These are phyloP conservation scores for Otatea glauca DNA, from an alignment of 176 grass and related monocot genomes.

Conservation along the genomic window DNA sequence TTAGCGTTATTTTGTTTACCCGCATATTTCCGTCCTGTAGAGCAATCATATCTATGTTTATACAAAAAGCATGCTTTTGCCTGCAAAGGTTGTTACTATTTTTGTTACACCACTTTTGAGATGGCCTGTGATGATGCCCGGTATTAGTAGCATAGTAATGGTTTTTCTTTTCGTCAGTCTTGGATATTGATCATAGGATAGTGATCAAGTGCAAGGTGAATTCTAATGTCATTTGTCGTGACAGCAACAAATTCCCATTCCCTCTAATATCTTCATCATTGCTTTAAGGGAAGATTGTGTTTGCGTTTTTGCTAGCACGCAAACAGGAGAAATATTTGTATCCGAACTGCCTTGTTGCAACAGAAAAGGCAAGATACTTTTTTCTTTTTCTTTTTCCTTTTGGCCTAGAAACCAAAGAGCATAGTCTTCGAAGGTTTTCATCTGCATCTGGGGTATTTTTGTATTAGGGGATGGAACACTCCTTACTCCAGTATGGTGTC, in stretches of 20 bases:
- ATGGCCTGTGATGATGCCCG: background rate
- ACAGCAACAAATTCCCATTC: background rate
- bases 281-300: background rate
- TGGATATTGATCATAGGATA: background rate
- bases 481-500: background rate
- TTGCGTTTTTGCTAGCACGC: background rate
- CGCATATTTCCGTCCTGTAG: conserved; percentile 18
- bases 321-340: background rate
- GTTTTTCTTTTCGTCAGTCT: background rate
- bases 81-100: background rate
- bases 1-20: conserved; percentile 27
- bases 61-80: background rate
- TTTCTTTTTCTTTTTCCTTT: background rate
- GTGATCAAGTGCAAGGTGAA: background rate
- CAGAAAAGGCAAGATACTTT: no score
- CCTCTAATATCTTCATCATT: background rate
- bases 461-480: background rate
- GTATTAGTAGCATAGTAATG: conserved; percentile 18
- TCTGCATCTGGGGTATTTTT: background rate
- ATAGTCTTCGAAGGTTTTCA: background rate
- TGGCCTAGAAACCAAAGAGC: background rate
- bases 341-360: background rate
- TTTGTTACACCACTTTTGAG: background rate
- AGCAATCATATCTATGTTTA: background rate
- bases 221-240: background rate